Conservation (phyloP, 2,329 filamentous ascomycete genomes). For the Trichoderma cornu-damae region DNA sequence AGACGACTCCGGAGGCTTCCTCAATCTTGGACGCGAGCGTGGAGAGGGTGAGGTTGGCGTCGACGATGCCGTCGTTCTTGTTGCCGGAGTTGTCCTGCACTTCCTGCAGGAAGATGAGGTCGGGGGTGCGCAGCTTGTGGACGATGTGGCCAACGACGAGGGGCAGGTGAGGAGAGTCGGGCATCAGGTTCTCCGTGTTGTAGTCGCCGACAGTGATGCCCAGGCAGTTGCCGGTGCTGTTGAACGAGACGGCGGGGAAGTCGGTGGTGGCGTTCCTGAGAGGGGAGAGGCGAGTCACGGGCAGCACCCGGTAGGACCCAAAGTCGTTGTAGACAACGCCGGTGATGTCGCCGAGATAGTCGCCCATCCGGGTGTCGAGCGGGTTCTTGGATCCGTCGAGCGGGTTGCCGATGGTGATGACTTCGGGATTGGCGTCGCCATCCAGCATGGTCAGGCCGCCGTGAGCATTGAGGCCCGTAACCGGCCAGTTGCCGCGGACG, state of each 20-base stretch:
- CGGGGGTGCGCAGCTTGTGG: constrained; percentile 56
- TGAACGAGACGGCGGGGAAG: constrained; percentile 48
- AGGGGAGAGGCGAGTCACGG: constrained; percentile 52
- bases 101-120: constrained; percentile 65
- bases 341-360: constrained; percentile 59
- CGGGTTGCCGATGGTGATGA: constrained; percentile 59
- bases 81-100: constrained; percentile 62
- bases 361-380: constrained; percentile 56
- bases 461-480: constrained; percentile 56
- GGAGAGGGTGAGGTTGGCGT: constrained; percentile 54
- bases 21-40: constrained; percentile 51
- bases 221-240: constrained; percentile 51
- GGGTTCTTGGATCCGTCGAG: constrained; percentile 61
- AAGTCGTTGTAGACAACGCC: constrained; percentile 62
- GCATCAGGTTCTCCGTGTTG: constrained; percentile 64
- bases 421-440: constrained; percentile 62
- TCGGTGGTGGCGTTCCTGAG: constrained; percentile 42
- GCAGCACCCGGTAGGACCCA: constrained; percentile 65
- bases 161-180: constrained; percentile 51
- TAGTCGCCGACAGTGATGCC: constrained; percentile 61
- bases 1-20: constrained; percentile 45
- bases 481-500: constrained; percentile 60
- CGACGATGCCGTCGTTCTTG: constrained; percentile 53
- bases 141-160: constrained; percentile 61
- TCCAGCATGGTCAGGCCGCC: constrained; percentile 60